A percentile compares a stretch with the other conserved stretches of the same genome.
These are phyloP conservation scores for Madurella mycetomatis DNA, from an alignment of 2,329 filamentous ascomycete species.

Conservation along the genomic window DNA sequence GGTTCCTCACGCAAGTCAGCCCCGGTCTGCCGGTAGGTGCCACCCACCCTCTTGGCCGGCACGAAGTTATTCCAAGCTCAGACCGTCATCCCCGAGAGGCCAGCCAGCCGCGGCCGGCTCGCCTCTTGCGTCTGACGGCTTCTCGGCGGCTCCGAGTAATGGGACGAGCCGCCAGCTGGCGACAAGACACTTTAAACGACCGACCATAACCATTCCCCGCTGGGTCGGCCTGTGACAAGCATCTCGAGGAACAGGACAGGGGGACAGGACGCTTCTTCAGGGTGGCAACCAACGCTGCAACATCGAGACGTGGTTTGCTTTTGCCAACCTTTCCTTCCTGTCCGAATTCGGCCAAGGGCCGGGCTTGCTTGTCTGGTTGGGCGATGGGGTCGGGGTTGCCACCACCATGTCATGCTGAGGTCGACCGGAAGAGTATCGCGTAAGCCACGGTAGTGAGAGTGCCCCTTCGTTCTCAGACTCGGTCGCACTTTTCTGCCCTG, in stretches of 20 bases:
- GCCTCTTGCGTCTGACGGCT: slow-evolving; percentile 8
- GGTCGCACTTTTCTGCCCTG: too few species aligned
- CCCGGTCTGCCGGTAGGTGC: not conserved
- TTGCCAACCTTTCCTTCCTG: slow-evolving; percentile 2
- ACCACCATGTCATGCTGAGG: slow-evolving; percentile 12
- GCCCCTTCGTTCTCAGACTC: too few species aligned
- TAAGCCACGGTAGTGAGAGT: too few species aligned
- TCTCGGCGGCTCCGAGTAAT: slow-evolving; percentile 4
- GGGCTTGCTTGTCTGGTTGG: not conserved
- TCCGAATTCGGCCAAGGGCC: slow-evolving; percentile 18
- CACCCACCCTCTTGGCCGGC: not conserved
- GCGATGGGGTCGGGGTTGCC: not conserved
- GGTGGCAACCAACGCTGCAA: slow-evolving; percentile 11
- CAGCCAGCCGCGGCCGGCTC: slow-evolving; percentile 4
- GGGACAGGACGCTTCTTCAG: slow-evolving; percentile 6
- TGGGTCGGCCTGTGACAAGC: too few species aligned
- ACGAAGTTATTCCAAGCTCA: not conserved
- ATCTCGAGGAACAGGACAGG: not conserved
- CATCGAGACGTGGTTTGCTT: slow-evolving; percentile 16
- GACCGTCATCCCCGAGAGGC: not conserved
- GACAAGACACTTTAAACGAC: not conserved
- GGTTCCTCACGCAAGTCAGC: slow-evolving; percentile 34
- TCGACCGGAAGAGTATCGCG: not conserved
- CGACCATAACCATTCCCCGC: too few species aligned
- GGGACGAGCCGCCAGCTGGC: slow-evolving; percentile 8